A percentile compares a stretch with the other conserved stretches of the same genome.
phyloP scores from a whole-genome alignment of 2,329 filamentous ascomycete genomes.

The Dactylellina leptospora region DNA sequence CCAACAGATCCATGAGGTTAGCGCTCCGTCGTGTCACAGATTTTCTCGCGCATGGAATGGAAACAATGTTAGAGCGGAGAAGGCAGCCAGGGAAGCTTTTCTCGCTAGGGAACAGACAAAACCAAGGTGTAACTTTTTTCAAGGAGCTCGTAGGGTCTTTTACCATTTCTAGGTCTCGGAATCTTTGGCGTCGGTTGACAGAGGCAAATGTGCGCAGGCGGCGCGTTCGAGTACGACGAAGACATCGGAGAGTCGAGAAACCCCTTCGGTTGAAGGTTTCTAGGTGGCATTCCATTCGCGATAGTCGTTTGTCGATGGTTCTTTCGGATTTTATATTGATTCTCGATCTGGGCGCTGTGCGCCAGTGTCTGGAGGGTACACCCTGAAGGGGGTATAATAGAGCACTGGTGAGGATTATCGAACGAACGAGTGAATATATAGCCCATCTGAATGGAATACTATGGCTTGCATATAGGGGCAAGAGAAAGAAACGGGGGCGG shows the following conservation, averaged over 20 bases:
- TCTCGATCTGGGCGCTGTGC: constrained; percentile 18
- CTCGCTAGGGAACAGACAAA: not conserved
- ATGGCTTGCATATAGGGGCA: constrained; percentile 30
- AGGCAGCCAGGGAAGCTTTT: constrained; percentile 1
- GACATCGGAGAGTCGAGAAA: constrained; percentile 37
- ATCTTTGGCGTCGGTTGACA: constrained; percentile 57
- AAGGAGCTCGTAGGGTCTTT: constrained; percentile 35
- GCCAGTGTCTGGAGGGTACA: constrained; percentile 22
- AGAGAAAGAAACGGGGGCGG: constrained; percentile 24
- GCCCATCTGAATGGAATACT: constrained; percentile 41
- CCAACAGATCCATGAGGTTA: constrained; percentile 43
- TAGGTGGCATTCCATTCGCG: constrained; percentile 51
- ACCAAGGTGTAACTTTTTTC: constrained; percentile 8
- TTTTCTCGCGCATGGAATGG: constrained; percentile 22
- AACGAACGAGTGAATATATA: constrained; percentile 46
- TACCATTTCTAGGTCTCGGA: constrained; percentile 57
- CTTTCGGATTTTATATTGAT: constrained; percentile 43
- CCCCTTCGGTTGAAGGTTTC: constrained; percentile 43
- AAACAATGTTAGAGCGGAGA: constrained; percentile 32
- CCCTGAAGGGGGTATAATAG: constrained; percentile 39
- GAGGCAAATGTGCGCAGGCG: constrained; percentile 56
- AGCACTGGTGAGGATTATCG: constrained; percentile 42
- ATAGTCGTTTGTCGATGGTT: constrained; percentile 18
- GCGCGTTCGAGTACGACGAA: constrained; percentile 47
- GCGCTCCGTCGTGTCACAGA: constrained; percentile 27